Conservation (phyloP, 176 grass and related monocot genomes). For the Phyllostachys edulis region DNA sequence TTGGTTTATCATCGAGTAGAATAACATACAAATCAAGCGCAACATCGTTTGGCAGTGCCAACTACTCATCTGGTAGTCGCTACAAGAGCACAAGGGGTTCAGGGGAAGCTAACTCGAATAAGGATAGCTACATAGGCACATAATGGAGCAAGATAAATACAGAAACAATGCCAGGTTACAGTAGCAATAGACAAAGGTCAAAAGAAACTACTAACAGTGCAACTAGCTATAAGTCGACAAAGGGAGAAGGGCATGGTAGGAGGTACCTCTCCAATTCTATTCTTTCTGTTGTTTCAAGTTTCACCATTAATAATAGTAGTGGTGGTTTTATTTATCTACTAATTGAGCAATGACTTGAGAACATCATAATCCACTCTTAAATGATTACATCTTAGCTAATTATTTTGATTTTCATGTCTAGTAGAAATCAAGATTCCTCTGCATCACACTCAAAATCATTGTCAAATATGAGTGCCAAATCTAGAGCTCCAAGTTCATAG, state of each 20-base stretch:
- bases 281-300: neutral
- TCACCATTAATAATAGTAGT: neutral
- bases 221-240: conserved; percentile 23
- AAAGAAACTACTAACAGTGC: conserved; percentile 12
- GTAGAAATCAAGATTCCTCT: conserved; percentile 15
- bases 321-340: neutral
- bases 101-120: conserved; percentile 35
- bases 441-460: conserved; percentile 4
- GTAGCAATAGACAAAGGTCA: conserved; percentile 6
- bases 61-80: conserved; percentile 42
- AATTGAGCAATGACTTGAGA: neutral
- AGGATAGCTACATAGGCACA: conserved; percentile 31
- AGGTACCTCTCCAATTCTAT: conserved; percentile 18
- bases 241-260: neutral
- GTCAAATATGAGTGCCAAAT: neutral
- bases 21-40: conserved; percentile 46
- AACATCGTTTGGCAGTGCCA: conserved; percentile 35
- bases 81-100: conserved; percentile 34
- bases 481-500: conserved; percentile 19
- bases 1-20: conserved; percentile 64
- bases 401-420: neutral
- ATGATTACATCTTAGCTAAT: neutral
- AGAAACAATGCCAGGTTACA: conserved; percentile 10
- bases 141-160: conserved; percentile 25
- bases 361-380: neutral